Conservation (phyloP, 495 filamentous ascomycete species). For the Neurospora africana region DNA sequence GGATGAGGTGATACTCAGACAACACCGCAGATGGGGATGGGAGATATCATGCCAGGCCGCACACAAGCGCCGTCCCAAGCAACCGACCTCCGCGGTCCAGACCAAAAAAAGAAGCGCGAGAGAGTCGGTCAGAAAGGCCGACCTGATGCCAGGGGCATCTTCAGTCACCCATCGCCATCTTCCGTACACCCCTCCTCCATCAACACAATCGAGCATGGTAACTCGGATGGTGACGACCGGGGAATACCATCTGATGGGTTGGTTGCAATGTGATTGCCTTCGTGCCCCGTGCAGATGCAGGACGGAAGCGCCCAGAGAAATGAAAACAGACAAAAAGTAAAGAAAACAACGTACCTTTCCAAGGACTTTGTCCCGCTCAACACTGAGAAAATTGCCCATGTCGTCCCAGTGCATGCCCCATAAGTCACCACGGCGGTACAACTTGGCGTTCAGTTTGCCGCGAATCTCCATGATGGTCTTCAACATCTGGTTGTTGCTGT, state of each 20-base stretch:
- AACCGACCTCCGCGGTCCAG: not conserved
- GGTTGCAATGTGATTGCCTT: not conserved
- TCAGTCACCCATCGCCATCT: not conserved
- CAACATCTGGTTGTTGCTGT: slow-evolving; percentile 97
- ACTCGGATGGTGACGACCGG: not conserved
- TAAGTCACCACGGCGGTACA: slow-evolving; percentile 69
- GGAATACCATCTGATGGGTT: not conserved
- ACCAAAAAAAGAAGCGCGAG: not conserved
- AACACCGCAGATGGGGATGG: not conserved
- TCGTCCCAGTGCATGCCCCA: slow-evolving; percentile 76
- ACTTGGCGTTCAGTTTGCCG: slow-evolving; percentile 80
- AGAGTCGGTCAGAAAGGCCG: not conserved
- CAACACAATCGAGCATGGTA: not conserved
- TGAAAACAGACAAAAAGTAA: slow-evolving; percentile 11
- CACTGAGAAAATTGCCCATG: slow-evolving; percentile 71
- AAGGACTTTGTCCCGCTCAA: slow-evolving; percentile 75
- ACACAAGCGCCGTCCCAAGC: not conserved
- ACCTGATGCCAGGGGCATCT: not conserved
- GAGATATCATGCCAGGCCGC: not conserved
- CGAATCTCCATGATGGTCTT: slow-evolving; percentile 91
- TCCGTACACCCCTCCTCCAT: not conserved
- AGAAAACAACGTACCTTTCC: slow-evolving; percentile 49
- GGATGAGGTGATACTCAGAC: not conserved
- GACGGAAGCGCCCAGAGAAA: not conserved
- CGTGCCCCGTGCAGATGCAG: not conserved